Base-by-base conservation (phyloP, 2,329 filamentous ascomycete genomes). In the Purpureocillium lavendulum region DNA sequence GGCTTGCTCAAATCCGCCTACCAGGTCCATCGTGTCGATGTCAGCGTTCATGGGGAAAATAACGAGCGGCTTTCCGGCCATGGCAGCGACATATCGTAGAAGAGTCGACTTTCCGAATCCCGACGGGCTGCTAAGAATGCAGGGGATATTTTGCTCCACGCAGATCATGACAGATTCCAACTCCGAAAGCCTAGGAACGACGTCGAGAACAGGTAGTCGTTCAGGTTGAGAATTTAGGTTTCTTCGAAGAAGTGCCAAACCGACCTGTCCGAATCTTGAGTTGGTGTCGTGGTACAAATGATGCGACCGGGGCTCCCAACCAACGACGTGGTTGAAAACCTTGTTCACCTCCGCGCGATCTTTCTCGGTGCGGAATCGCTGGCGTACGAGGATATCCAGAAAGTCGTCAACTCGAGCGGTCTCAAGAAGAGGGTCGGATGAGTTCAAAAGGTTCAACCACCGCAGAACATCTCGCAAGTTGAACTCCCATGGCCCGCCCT, bases 1-100 rank as follows among this genome's bases (percentile, higher is more conserved):
- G 14, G 87, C 81, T 61, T 98, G 92, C 59, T 98, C 92, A 55
- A 95, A 98, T 0, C 92, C 92, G 53, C 92, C 92, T 41, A 98
- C 87, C 40, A 98, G 77, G 61, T 98, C 92, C 80, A 95, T 95
- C 1, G 90, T 89, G 59, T 98, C 92, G 33, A 95, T 85, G 52
- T 98, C 94, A 7, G 89, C 83, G 56, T 95, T 98, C 64, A 98
- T 79, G 1, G 89, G 81, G 51, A 97, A 86, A 13, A 87, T 84
- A 26, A 89, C 75, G 4, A 97, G 67, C 1, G 79, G 71, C 40
- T 83, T 83, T 17, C 92, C 92, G 32, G 78, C 77, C 17, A 84
- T 65, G 11, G 84, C 81, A n/a, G 92, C 89, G 21, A 95, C 71
- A 46, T 90, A 82, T 43, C 82, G 75, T 12, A 98, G 66, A 5